A percentile compares a stretch with the other conserved stretches of the same genome.
Conservation (phyloP, 2,329 filamentous ascomycete genomes). For the Emericellopsis atlantica region DNA sequence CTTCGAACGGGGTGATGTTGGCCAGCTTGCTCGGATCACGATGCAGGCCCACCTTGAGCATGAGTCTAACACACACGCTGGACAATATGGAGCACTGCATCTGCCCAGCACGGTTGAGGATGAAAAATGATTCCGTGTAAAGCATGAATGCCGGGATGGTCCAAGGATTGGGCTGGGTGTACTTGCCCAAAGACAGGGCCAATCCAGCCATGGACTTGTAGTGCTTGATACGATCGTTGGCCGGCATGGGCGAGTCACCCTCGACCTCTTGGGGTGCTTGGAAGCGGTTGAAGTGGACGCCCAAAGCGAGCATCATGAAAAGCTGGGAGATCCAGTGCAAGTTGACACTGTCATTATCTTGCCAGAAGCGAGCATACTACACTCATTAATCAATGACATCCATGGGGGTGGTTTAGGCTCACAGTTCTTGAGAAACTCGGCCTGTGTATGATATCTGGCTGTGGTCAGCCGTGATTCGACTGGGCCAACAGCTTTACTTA, state of each 20-base stretch:
- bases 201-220: constrained; percentile 38
- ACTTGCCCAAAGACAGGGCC: constrained; percentile 36
- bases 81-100: constrained; percentile 41
- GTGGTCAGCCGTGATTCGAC: neutral
- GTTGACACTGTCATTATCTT: constrained; percentile 22
- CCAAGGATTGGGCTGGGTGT: constrained; percentile 31
- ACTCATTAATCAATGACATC: neutral
- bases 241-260: constrained; percentile 22
- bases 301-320: constrained; percentile 32
- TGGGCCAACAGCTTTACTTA: neutral
- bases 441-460: constrained; percentile 36
- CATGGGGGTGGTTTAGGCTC: neutral
- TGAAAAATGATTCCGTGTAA: constrained; percentile 40
- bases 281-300: constrained; percentile 29
- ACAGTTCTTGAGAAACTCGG: constrained; percentile 17
- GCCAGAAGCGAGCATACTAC: constrained; percentile 30
- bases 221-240: constrained; percentile 30
- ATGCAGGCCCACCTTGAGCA: constrained; percentile 47
- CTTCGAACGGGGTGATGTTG: constrained; percentile 32
- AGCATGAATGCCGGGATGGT: constrained; percentile 39
- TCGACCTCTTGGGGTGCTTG: constrained; percentile 29
- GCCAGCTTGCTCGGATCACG: constrained; percentile 39
- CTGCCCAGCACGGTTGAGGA: constrained; percentile 35
- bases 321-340: constrained; percentile 37
- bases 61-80: constrained; percentile 35